Evolutionary conservation across 2,329 filamentous ascomycete species (phyloP).

Genomic region (Stromatinia cepivora): DNA sequence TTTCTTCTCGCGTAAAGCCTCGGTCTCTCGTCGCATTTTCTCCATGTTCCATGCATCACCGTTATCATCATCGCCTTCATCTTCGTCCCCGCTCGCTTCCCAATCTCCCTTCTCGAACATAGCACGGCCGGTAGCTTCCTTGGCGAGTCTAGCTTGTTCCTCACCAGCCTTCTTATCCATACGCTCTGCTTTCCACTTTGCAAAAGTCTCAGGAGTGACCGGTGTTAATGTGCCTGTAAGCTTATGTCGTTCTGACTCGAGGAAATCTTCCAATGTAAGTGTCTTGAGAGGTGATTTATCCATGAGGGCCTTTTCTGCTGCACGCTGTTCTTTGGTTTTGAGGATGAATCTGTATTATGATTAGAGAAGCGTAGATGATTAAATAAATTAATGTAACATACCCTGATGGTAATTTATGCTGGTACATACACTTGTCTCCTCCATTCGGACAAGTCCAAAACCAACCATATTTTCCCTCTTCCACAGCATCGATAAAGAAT

Average conservation of each 20-base stretch:
- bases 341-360: conserved; percentile 71
- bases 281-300: conserved; percentile 96
- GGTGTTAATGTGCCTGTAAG: conserved; percentile 88
- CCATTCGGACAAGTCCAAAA: conserved; percentile 98
- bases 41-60: conserved; percentile 72
- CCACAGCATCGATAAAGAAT: conserved; percentile 93
- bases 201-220: conserved; percentile 88
- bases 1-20: conserved; percentile 68
- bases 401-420: conserved; percentile 92
- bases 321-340: conserved; percentile 96
- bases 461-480: conserved; percentile 99
- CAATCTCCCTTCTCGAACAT: conserved; percentile 97
- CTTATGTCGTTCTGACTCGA: conserved; percentile 95
- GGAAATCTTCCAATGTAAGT: conserved; percentile 92
- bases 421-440: conserved; percentile 98
- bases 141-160: conserved; percentile 83
- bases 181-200: conserved; percentile 95
- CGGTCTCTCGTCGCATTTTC: conserved; percentile 81
- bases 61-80: conserved; percentile 49
- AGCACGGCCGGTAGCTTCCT: conserved; percentile 92
- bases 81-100: conserved; percentile 63
- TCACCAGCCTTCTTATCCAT: conserved; percentile 95
- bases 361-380: conserved; percentile 33
- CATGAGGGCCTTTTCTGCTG: conserved; percentile 90
- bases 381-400: conserved; percentile 51